Evolutionary conservation across 768 basidiomycete species (phyloP).

Genomic region (Amanita polypyramis): DNA sequence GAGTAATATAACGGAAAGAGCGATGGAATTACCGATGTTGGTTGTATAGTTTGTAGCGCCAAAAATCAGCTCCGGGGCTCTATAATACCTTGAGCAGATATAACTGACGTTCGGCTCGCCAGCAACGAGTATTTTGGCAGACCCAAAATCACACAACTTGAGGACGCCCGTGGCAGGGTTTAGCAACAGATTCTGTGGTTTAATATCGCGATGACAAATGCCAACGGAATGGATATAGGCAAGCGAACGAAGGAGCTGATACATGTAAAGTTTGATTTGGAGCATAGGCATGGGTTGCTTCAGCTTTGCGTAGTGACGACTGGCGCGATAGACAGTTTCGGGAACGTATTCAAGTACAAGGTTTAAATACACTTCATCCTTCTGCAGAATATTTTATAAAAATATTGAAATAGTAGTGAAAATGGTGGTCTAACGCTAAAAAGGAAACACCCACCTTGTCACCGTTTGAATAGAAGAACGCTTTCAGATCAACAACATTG

Average conservation of each 20-base stretch:
- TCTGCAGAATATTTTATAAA: constrained; percentile 35
- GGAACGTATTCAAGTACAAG: constrained; percentile 99
- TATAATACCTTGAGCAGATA: constrained; percentile 99
- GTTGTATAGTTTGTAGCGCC: constrained; percentile 99
- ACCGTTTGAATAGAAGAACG: constrained; percentile 98
- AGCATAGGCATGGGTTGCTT: constrained; percentile 99
- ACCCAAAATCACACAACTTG: constrained; percentile 98
- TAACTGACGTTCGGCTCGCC: constrained; percentile 99
- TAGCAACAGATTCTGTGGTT: constrained; percentile 96
- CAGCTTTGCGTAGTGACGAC: constrained; percentile 97
- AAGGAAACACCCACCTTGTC: constrained; percentile 65
- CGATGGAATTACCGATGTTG: constrained; percentile 70
- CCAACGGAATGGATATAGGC: constrained; percentile 99
- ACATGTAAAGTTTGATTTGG: constrained; percentile 99
- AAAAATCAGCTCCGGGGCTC: constrained; percentile 98
- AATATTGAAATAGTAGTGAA: background rate
- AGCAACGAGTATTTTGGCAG: constrained; percentile 94
- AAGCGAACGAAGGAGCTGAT: constrained; percentile 94
- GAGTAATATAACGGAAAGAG: constrained; percentile 3
- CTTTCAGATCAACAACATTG: constrained; percentile 94
- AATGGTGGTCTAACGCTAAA: constrained; percentile 9
- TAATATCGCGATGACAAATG: constrained; percentile 99
- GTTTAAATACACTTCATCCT: constrained; percentile 99
- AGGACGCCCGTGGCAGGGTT: constrained; percentile 96
- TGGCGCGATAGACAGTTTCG: constrained; percentile 98